A percentile compares a stretch with the other conserved stretches of the same genome.
These are phyloP conservation scores for Hylodesmum podocarpum DNA, from an alignment of 306 rosid genomes.

Conservation along the genomic window DNA sequence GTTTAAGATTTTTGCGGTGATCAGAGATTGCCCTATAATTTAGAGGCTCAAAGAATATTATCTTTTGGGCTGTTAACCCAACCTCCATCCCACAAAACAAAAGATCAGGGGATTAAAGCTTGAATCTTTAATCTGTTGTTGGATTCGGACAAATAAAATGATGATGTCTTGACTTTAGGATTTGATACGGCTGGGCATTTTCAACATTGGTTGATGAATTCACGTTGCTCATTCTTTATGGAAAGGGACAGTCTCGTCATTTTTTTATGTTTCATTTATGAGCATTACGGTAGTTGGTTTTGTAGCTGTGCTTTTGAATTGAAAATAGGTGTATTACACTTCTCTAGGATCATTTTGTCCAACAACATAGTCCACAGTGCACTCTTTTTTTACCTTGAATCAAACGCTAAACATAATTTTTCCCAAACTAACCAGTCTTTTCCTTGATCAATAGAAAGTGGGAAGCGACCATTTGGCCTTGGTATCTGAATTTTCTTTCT, in stretches of 20 bases:
- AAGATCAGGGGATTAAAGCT: background rate
- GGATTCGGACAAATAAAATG: background rate
- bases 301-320: background rate
- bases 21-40: background rate
- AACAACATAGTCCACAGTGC: background rate
- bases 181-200: background rate
- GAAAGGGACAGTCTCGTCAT: slow-evolving; percentile 4
- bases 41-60: background rate
- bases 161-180: background rate
- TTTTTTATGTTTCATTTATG: background rate
- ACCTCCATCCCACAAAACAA: background rate
- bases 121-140: background rate
- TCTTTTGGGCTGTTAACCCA: background rate
- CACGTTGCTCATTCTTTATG: background rate
- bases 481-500: slow-evolving; percentile 78
- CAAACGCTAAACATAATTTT: background rate
- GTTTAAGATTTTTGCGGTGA: background rate
- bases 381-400: background rate
- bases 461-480: slow-evolving; percentile 91
- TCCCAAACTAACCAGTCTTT: slow-evolving; percentile 17
- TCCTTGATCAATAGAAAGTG: slow-evolving; percentile 53
- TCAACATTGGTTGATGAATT: slow-evolving; percentile 6
- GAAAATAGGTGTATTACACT: background rate
- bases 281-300: background rate
- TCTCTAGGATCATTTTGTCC: background rate